A percentile compares a stretch with the other conserved stretches of the same genome.
phyloP scores from a whole-genome alignment of 2,329 filamentous ascomycete genomes.

The Allantophomopsis cytisporea region DNA sequence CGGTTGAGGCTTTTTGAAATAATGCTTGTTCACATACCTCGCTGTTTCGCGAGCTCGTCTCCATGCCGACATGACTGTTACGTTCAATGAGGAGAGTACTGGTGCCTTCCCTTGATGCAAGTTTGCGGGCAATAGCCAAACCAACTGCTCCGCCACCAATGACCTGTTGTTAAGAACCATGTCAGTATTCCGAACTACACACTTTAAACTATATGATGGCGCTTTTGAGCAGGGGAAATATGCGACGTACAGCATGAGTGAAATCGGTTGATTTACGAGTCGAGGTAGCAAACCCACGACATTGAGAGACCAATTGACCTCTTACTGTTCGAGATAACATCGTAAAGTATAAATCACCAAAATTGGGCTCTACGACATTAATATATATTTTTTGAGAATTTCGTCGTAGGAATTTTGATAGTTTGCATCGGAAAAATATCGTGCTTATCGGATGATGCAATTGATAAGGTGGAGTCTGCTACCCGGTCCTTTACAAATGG shows the following conservation, averaged over 20 bases:
- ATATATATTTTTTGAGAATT: no score
- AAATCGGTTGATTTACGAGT: constrained; percentile 14
- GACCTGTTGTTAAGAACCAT: constrained; percentile 8
- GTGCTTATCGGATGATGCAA: no score
- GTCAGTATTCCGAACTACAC: not conserved
- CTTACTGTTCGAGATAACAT: constrained; percentile 7
- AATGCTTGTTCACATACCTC: constrained; percentile 25
- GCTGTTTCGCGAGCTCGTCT: constrained; percentile 60
- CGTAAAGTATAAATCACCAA: not conserved
- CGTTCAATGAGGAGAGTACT: constrained; percentile 56
- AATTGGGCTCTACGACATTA: no score
- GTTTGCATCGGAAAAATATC: no score
- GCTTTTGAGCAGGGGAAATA: not conserved
- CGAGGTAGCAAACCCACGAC: constrained; percentile 12
- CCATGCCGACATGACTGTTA: constrained; percentile 49
- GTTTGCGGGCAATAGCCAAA: constrained; percentile 48
- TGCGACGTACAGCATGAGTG: constrained; percentile 17
- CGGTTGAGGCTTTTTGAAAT: no score
- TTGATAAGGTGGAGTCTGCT: no score
- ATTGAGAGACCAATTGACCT: constrained; percentile 5
- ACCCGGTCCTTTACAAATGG: no score
- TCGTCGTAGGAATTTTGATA: no score
- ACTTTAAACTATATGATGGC: not conserved
- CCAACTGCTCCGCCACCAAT: constrained; percentile 58
- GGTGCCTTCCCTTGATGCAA: constrained; percentile 43